Evolutionary conservation across 345 rosid species (phyloP).

Genomic region (Populus davidiana): DNA sequence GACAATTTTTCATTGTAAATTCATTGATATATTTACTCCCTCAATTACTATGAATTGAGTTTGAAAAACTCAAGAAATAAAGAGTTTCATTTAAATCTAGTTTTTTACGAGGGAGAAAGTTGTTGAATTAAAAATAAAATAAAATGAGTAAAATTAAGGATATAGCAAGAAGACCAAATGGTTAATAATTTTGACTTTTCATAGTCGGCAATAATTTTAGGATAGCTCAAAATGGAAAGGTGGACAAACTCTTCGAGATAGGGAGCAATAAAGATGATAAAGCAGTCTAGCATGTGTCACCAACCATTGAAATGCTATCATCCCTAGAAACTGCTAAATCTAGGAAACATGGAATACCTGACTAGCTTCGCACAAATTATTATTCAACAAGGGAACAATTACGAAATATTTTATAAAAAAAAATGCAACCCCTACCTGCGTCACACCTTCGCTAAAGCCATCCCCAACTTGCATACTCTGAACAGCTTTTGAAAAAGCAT

Average conservation of each 20-base stretch:
- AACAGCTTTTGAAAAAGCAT: slow-evolving; percentile 83
- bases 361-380: not conserved
- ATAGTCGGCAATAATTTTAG: not conserved
- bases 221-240: not conserved
- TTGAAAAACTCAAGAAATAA: not conserved
- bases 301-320: not conserved
- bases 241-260: not conserved
- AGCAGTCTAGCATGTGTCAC: not conserved
- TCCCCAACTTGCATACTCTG: slow-evolving; percentile 88
- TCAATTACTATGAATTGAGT: not conserved
- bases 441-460: slow-evolving; percentile 77
- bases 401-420: not conserved
- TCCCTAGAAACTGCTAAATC: not conserved
- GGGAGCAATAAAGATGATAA: not conserved
- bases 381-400: not conserved
- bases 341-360: not conserved
- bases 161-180: too few species aligned
- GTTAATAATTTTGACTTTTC: too few species aligned
- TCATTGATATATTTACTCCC: not conserved
- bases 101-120: not conserved
- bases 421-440: slow-evolving; percentile 46
- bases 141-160: too few species aligned
- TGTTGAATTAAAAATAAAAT: not conserved
- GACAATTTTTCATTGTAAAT: not conserved
- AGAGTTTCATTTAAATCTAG: not conserved